These are phyloP conservation scores for Mucor circinelloides DNA, from an alignment of 371 early-diverging fungal genomes.

Conservation along the genomic window DNA sequence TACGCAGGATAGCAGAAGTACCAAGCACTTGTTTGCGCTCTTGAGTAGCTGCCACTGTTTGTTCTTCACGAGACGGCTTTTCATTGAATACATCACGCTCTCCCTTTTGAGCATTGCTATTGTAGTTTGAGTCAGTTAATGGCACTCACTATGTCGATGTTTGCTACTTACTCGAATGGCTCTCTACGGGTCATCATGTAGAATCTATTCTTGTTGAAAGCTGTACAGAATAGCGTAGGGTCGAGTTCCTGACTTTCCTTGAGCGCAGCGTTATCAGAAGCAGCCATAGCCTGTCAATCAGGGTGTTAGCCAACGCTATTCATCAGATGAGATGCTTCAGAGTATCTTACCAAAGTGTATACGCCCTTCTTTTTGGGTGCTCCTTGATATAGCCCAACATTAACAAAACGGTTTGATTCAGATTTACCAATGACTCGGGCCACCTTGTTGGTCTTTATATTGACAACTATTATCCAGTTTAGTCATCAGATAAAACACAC, in stretches of 20 bases:
- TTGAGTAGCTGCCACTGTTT: conserved; percentile 79
- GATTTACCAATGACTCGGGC: conserved; percentile 84
- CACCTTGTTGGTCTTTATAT: conserved; percentile 84
- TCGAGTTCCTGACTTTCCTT: conserved; percentile 73
- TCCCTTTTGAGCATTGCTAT: conserved; percentile 53
- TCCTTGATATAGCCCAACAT: conserved; percentile 88
- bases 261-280: conserved; percentile 84
- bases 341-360: conserved; percentile 66
- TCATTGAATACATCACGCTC: conserved; percentile 97
- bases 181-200: conserved; percentile 89
- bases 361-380: conserved; percentile 77
- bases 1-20: conserved; percentile 82
- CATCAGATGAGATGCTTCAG: neutral
- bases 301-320: neutral
- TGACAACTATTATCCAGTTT: conserved; percentile 55
- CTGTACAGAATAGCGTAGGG: conserved; percentile 89
- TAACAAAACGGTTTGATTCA: conserved; percentile 91
- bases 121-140: neutral
- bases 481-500: neutral
- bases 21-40: conserved; percentile 67
- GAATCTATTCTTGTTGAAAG: conserved; percentile 90
- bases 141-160: neutral
- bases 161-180: conserved; percentile 69
- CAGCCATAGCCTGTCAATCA: conserved; percentile 75
- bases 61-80: conserved; percentile 94